phyloP scores from a whole-genome alignment of 805 yeast species.

The Martiniozyma abietophila region DNA sequence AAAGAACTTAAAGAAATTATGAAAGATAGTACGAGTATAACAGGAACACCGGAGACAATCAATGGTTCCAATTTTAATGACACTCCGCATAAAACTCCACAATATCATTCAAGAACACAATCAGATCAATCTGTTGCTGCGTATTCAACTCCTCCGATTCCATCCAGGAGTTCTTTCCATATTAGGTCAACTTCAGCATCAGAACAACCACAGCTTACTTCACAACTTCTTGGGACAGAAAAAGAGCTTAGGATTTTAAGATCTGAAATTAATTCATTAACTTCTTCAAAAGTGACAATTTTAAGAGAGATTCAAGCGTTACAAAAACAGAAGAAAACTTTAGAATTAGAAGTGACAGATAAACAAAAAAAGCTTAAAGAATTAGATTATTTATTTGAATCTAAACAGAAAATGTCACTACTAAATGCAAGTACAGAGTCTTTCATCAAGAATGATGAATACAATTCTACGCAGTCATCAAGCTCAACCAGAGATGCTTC shows the following conservation, averaged over 20 bases:
- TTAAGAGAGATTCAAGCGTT: constrained; percentile 44
- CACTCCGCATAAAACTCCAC: neutral
- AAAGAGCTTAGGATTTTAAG: constrained; percentile 30
- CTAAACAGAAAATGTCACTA: constrained; percentile 3
- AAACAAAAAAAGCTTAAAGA: constrained; percentile 12
- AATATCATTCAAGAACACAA: constrained; percentile 14
- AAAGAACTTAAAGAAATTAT: constrained; percentile 4
- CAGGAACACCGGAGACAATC: constrained; percentile 7
- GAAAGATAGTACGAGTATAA: too few species aligned
- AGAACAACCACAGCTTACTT: constrained; percentile 18
- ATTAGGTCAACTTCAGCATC: constrained; percentile 37
- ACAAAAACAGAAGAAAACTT: constrained; percentile 34
- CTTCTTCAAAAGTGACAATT: constrained; percentile 33
- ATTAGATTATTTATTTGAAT: constrained; percentile 10
- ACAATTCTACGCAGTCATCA: constrained; percentile 8
- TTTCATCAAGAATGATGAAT: neutral
- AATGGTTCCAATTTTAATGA: too few species aligned
- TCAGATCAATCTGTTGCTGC: constrained; percentile 24
- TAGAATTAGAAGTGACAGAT: constrained; percentile 36
- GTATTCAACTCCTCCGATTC: constrained; percentile 17
- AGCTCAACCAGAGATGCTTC: constrained; percentile 8
- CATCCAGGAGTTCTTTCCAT: constrained; percentile 27
- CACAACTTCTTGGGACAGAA: constrained; percentile 28
- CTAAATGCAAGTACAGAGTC: constrained; percentile 6
- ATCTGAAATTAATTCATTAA: constrained; percentile 32